Evolutionary conservation across 768 basidiomycete genomes (phyloP).

Genomic region (Amanita pseudoporphyria): DNA sequence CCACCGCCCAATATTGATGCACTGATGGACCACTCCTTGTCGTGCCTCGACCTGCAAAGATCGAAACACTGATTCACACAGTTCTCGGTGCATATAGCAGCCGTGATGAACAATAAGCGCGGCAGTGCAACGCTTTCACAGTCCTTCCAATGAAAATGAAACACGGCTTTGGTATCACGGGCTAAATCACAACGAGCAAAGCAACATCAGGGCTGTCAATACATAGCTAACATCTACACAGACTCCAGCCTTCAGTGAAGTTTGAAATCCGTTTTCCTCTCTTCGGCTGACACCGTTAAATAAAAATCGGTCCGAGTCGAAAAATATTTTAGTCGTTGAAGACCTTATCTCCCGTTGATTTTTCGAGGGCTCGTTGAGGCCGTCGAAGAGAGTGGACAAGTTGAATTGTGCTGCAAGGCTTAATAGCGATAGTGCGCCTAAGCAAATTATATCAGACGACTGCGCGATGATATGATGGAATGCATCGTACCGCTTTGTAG

Average conservation of each 20-base stretch:
- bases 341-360: conserved; percentile 47
- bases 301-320: conserved; percentile 36
- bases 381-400: conserved; percentile 32
- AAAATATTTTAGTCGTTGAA: conserved; percentile 51
- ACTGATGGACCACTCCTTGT: too few relatives aligned
- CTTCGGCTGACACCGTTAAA: conserved; percentile 28
- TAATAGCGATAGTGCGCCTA: conserved; percentile 4
- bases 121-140: too few relatives aligned
- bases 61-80: too few relatives aligned
- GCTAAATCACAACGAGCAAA: conserved; percentile 17
- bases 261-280: not conserved
- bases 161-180: conserved; percentile 14
- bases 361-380: conserved; percentile 77
- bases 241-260: conserved; percentile 15
- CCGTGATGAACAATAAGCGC: too few relatives aligned
- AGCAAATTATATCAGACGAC: conserved; percentile 6
- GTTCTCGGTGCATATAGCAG: conserved; percentile 58
- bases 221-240: too few relatives aligned
- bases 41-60: too few relatives aligned
- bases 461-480: conserved; percentile 6
- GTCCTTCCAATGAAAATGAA: conserved; percentile 26
- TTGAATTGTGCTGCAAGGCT: not conserved
- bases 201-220: too few relatives aligned
- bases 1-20: conserved; percentile 22
- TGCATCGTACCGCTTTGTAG: conserved; percentile 38